Evolutionary conservation across 2,329 filamentous ascomycete species (phyloP).

Genomic region (Ascochyta lentis): DNA sequence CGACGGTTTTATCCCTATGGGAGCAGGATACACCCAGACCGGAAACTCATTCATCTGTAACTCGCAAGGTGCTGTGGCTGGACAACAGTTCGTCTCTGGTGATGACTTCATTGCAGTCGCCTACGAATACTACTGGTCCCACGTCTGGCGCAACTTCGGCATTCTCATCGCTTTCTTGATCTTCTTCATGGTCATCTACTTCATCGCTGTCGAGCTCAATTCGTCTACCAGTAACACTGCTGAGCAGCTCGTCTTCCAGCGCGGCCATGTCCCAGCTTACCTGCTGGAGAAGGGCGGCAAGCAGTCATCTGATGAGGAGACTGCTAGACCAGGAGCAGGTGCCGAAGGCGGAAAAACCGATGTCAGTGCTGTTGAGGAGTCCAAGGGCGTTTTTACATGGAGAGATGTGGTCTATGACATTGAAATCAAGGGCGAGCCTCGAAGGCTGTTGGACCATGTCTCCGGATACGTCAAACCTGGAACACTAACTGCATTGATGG

Average conservation of each 20-base stretch:
- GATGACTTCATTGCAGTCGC: conserved; percentile 44
- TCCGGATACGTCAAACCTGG: conserved; percentile 64
- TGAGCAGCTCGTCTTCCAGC: conserved; percentile 71
- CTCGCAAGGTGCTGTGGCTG: conserved; percentile 48
- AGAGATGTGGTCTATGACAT: conserved; percentile 45
- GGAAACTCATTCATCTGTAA: conserved; percentile 48
- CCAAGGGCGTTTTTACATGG: conserved; percentile 53
- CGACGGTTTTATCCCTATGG: conserved; percentile 48
- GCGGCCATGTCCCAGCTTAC: conserved; percentile 53
- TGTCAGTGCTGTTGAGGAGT: conserved; percentile 48
- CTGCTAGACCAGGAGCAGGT: conserved; percentile 33
- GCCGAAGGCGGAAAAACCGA: conserved; percentile 45
- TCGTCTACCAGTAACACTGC: conserved; percentile 68
- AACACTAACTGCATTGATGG: conserved; percentile 52
- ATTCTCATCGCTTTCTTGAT: conserved; percentile 70
- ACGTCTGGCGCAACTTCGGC: conserved; percentile 60
- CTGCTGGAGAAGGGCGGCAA: conserved; percentile 41
- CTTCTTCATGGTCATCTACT: conserved; percentile 69
- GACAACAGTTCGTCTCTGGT: conserved; percentile 48
- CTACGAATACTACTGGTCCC: conserved; percentile 50
- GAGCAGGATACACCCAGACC: conserved; percentile 39
- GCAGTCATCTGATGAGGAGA: conserved; percentile 45
- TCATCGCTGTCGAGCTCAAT: conserved; percentile 69
- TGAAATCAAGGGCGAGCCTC: conserved; percentile 52
- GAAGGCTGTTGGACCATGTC: conserved; percentile 62